Evolutionary conservation across 2,329 filamentous ascomycete genomes (phyloP), one percentile per base, ranked within the genome.

Genomic region (Scedosporium aurantiacum): DNA sequence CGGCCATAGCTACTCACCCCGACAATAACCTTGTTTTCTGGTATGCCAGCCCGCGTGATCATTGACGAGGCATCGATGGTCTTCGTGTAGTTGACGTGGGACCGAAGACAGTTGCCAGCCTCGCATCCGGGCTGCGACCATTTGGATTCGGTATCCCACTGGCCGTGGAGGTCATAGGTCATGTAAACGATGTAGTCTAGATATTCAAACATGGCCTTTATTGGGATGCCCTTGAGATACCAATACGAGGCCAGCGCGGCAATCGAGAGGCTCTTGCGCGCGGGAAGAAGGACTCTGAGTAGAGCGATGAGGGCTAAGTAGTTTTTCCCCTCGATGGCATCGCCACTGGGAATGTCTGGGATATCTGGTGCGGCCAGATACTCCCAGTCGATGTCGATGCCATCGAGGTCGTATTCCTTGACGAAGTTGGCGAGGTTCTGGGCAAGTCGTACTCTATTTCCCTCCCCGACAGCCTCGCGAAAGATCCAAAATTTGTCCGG

Each of bases 351-450:
- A 18, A 25, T 60, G 14, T 45, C 58, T 14, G 18, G 43, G 5
- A 60, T 52, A 25, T 60, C 58, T 21, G 40, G 21, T 16, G 57
- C 57, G 47, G 16, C 73, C 0, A 76, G 77, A 61, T 75, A 78
- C 59, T 80, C 76, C 78, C 77, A 79, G 62, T 79, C 76, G 0
- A 80, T 61, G 61, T 81, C 77, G 2, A 75, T 69, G 1, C 78
- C 76, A 12, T 63, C 57, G 16, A 69, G 68, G 40, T 67, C 40
- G 61, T 74, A 71, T 21, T 73, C 66, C 5, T 68, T 63, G 16
- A 62, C 41, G 57, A 74, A 74, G 1, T 67, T 70, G 7, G 61
- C 68, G 61, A 72, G 70, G 64, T 68, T 72, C 5, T 69, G 66
- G 7, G 69, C 69, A 18, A 71, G 65, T 40, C 73, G 60, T 18